These are phyloP conservation scores for Periconia sp. DNA, from an alignment of 2,329 filamentous ascomycete species.

Conservation along the genomic window DNA sequence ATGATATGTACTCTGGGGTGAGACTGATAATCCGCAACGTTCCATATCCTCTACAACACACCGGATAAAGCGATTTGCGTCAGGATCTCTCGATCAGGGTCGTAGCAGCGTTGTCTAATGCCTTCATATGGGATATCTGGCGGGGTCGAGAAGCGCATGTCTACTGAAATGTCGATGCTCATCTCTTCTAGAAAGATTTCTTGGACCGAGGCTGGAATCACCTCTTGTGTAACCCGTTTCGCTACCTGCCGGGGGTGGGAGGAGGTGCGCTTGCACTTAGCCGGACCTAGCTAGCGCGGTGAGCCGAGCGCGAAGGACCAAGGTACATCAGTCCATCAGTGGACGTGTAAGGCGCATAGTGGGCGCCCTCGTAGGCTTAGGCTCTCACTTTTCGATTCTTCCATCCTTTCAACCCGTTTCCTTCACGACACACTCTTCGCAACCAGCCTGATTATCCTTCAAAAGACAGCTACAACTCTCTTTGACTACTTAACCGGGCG, in stretches of 20 bases:
- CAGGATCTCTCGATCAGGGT: slow-evolving; percentile 20
- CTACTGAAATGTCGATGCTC: slow-evolving; percentile 14
- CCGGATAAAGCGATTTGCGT: slow-evolving; percentile 28
- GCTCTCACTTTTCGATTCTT: too few relatives aligned
- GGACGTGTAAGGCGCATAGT: too few relatives aligned
- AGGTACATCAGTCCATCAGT: too few relatives aligned
- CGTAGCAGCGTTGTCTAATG: slow-evolving; percentile 20
- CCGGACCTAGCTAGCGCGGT: too few relatives aligned
- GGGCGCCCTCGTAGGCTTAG: too few relatives aligned
- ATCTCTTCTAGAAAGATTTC: slow-evolving; percentile 26
- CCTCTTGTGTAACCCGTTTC: slow-evolving; percentile 24
- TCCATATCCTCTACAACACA: slow-evolving; percentile 30
- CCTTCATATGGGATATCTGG: slow-evolving; percentile 28
- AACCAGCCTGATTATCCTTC: too few relatives aligned
- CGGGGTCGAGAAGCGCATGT: slow-evolving; percentile 20
- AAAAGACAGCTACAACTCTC: too few relatives aligned
- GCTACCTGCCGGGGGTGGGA: slow-evolving; percentile 19
- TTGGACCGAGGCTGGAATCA: slow-evolving; percentile 25
- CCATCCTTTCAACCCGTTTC: too few relatives aligned
- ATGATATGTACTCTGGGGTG: slow-evolving; percentile 14
- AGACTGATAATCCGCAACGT: slow-evolving; percentile 26
- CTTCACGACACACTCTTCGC: too few relatives aligned
- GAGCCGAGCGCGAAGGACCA: too few relatives aligned
- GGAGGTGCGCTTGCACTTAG: too few relatives aligned
- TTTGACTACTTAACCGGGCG: too few relatives aligned